Evolutionary conservation across 2,329 filamentous ascomycete species (phyloP).

Genomic region (Trichoderma citrinoviride): DNA sequence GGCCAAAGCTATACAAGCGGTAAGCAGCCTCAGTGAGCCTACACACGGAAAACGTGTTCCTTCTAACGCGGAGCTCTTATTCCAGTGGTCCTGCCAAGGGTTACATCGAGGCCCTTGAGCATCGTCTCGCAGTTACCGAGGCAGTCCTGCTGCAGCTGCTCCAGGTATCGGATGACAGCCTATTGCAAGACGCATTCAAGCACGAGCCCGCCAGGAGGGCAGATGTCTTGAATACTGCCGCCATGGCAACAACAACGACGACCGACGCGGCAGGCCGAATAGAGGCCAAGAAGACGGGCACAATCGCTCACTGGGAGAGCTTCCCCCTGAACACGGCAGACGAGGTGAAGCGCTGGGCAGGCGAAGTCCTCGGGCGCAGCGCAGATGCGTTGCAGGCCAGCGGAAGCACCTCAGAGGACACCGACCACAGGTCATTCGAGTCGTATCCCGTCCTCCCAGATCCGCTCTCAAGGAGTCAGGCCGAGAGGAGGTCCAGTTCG

Average conservation of each 20-base stretch:
- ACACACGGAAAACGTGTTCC: not conserved
- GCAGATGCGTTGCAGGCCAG: not conserved
- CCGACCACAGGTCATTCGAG: not conserved
- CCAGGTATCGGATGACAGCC: not conserved
- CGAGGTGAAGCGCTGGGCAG: constrained; percentile 17
- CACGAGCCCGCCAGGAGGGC: constrained; percentile 1
- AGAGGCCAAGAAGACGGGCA: constrained; percentile 18
- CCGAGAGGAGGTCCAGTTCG: not conserved
- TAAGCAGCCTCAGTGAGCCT: not conserved
- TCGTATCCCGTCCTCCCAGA: not conserved
- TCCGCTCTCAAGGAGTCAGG: not conserved
- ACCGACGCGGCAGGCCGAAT: constrained; percentile 15
- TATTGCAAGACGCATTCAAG: constrained; percentile 7
- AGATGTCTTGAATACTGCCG: not conserved
- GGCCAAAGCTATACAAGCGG: constrained; percentile 19
- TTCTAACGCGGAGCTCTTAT: not conserved
- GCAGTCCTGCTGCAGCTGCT: constrained; percentile 14
- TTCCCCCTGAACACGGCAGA: constrained; percentile 8
- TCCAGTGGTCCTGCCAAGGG: constrained; percentile 12
- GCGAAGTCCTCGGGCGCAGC: constrained; percentile 4
- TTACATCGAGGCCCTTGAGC: constrained; percentile 14
- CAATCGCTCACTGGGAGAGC: constrained; percentile 17
- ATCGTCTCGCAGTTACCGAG: constrained; percentile 15
- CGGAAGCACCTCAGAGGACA: not conserved
- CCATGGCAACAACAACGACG: not conserved